A percentile compares a stretch with the other conserved stretches of the same genome.
These are phyloP conservation scores for Coelastrella sp. DNA, from an alignment of 139 green algal species.

Conservation along the genomic window DNA sequence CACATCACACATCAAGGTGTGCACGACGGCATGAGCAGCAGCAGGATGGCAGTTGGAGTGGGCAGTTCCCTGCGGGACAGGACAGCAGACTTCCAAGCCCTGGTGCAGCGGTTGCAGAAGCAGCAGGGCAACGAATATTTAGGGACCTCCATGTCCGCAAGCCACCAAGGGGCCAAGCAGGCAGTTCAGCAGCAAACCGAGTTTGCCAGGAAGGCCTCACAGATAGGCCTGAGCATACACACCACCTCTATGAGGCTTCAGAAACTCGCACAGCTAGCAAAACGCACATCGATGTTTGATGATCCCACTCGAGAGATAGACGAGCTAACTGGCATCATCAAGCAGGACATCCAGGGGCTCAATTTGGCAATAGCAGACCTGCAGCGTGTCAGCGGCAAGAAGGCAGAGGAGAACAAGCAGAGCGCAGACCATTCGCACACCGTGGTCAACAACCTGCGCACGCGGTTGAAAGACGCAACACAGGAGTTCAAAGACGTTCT, in stretches of 20 bases:
- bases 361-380: conserved; percentile 88
- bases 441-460: conserved; percentile 89
- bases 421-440: conserved; percentile 87
- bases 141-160: neutral
- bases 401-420: conserved; percentile 82
- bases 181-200: conserved; percentile 72
- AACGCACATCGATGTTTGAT: conserved; percentile 97
- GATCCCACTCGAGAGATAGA: conserved; percentile 94
- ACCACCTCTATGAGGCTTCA: conserved; percentile 93
- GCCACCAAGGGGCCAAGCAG: neutral
- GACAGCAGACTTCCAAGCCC: conserved; percentile 69
- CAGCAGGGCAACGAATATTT: conserved; percentile 50
- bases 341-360: conserved; percentile 90
- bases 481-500: conserved; percentile 95
- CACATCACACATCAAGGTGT: too few relatives aligned
- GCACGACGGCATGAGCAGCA: neutral
- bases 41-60: neutral
- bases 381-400: conserved; percentile 49
- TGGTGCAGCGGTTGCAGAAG: conserved; percentile 66
- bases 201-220: conserved; percentile 87
- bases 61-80: conserved; percentile 57
- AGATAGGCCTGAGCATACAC: conserved; percentile 94
- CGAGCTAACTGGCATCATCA: conserved; percentile 93
- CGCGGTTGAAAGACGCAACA: conserved; percentile 86
- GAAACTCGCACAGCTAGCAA: conserved; percentile 93